These are phyloP conservation scores for Peterozyma xylosa DNA, from an alignment of 805 yeast species.

Conservation along the genomic window DNA sequence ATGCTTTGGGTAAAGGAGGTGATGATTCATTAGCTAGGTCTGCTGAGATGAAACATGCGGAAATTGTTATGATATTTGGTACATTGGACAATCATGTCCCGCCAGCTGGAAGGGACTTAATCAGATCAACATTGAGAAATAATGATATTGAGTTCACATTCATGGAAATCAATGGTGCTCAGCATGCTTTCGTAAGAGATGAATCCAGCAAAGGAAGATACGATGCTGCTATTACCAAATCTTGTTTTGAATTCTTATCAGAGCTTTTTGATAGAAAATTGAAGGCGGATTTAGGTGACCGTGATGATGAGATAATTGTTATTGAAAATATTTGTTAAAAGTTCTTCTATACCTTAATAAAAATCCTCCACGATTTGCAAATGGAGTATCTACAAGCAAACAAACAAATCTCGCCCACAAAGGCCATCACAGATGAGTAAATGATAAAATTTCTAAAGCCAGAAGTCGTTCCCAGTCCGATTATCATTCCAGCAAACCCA, in stretches of 20 bases:
- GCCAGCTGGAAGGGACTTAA: conserved; percentile 66
- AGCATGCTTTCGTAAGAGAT: conserved; percentile 78
- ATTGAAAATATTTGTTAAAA: conserved; percentile 59
- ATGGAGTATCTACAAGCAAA: conserved; percentile 32
- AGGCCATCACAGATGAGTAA: conserved; percentile 27
- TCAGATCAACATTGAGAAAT: conserved; percentile 52
- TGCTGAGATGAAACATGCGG: conserved; percentile 47
- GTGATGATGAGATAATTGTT: conserved; percentile 39
- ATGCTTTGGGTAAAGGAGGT: conserved; percentile 54
- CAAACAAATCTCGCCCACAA: conserved; percentile 31
- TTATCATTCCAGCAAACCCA: conserved; percentile 24
- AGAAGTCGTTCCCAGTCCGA: conserved; percentile 22
- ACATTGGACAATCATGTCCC: conserved; percentile 78
- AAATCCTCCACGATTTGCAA: too few relatives aligned
- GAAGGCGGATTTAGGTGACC: conserved; percentile 59
- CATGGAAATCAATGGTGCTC: conserved; percentile 71
- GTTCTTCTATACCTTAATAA: too few relatives aligned
- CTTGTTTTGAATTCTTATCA: conserved; percentile 58
- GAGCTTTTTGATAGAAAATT: conserved; percentile 67
- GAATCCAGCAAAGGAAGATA: conserved; percentile 75
- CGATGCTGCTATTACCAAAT: conserved; percentile 67
- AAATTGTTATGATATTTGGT: conserved; percentile 65
- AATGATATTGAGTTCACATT: conserved; percentile 59
- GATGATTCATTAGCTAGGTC: conserved; percentile 61
- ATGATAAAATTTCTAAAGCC: conserved; percentile 30